Evolutionary conservation across 768 basidiomycete species (phyloP).

Genomic region (Pulveroboletus sp.): DNA sequence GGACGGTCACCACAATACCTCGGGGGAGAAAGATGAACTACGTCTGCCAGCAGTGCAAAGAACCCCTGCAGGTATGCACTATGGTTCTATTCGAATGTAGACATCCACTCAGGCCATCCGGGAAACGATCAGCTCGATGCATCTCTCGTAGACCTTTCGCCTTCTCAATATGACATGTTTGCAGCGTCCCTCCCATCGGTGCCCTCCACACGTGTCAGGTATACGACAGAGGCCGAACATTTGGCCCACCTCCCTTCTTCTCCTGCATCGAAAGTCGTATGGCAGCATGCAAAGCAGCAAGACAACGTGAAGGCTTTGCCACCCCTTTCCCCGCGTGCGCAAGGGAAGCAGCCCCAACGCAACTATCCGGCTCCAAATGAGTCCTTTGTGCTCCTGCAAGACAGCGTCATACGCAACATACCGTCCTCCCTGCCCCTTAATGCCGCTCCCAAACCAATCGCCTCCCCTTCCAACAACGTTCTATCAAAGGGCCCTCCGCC

Average conservation of each 20-base stretch:
- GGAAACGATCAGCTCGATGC: conserved; percentile 62
- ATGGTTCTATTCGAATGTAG: background rate
- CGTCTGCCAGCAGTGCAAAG: conserved; percentile 88
- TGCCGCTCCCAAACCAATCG: conserved; percentile 41
- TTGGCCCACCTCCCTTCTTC: conserved; percentile 46
- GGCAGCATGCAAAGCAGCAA: conserved; percentile 53
- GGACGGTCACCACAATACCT: background rate
- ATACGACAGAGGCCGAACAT: conserved; percentile 42
- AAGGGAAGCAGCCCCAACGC: conserved; percentile 59
- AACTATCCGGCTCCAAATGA: conserved; percentile 62
- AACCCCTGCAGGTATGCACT: conserved; percentile 70
- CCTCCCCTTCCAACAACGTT: conserved; percentile 33
- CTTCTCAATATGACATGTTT: conserved; percentile 85
- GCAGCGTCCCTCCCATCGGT: conserved; percentile 62
- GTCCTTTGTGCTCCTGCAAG: conserved; percentile 88
- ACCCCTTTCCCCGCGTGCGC: conserved; percentile 50
- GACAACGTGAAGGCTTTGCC: conserved; percentile 31
- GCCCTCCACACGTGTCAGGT: conserved; percentile 37
- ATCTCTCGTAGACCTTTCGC: conserved; percentile 84
- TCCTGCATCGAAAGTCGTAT: conserved; percentile 53
- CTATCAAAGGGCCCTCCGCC: conserved; percentile 24
- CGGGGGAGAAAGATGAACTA: conserved; percentile 36
- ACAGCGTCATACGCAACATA: conserved; percentile 71
- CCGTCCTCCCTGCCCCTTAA: conserved; percentile 50
- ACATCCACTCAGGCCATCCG: conserved; percentile 8